Conservation (phyloP, 345 rosid genomes). For the Geranium rotundifolium region DNA sequence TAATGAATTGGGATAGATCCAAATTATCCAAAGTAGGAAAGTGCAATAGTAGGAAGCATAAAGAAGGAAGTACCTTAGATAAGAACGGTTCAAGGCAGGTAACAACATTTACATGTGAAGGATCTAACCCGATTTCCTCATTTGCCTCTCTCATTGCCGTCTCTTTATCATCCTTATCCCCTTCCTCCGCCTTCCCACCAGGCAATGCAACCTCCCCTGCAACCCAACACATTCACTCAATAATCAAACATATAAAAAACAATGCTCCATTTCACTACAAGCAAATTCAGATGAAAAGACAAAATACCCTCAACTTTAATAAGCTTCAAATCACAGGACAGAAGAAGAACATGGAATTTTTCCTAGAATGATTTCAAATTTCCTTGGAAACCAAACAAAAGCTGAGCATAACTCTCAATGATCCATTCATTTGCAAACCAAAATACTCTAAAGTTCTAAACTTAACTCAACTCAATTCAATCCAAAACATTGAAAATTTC, state of each 20-base stretch:
- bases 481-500: too few species aligned
- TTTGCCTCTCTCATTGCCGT: conserved; percentile 38
- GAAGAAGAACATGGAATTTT: too few species aligned
- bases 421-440: too few species aligned
- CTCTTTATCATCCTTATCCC: conserved; percentile 22
- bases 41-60: not conserved
- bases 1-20: not conserved
- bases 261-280: not conserved
- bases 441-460: too few species aligned
- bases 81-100: conserved; percentile 63
- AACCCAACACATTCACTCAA: conserved; percentile 6
- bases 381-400: too few species aligned
- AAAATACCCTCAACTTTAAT: too few species aligned
- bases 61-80: conserved; percentile 50
- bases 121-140: conserved; percentile 38
- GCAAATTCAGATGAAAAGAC: not conserved
- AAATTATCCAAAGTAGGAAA: not conserved
- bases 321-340: too few species aligned
- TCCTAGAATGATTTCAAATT: too few species aligned
- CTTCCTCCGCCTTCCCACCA: conserved; percentile 35
- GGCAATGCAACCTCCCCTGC: conserved; percentile 39
- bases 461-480: too few species aligned
- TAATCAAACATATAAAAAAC: not conserved
- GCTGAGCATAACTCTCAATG: too few species aligned
- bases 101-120: conserved; percentile 35